Percentiles rank a stretch among this genome's conserved stretches.
These are phyloP conservation scores for Alternaria dauci DNA, from an alignment of 2,329 filamentous ascomycete species.

Conservation along the genomic window DNA sequence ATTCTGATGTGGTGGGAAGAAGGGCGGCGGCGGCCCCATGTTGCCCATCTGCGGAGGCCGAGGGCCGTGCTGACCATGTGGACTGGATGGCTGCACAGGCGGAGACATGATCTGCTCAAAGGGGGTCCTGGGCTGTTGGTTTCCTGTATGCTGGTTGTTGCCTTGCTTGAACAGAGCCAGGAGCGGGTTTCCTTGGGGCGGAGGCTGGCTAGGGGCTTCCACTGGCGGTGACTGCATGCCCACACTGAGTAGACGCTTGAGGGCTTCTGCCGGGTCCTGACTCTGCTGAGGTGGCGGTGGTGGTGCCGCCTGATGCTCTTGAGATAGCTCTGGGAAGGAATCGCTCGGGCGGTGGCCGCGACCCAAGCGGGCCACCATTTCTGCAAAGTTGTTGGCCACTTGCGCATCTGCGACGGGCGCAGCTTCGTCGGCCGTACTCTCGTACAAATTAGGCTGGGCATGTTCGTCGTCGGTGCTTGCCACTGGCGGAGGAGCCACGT, in stretches of 20 bases:
- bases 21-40: constrained; percentile 60
- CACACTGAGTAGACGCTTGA: constrained; percentile 61
- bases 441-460: constrained; percentile 36
- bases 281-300: constrained; percentile 19
- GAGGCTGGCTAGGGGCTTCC: constrained; percentile 39
- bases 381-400: constrained; percentile 37
- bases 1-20: constrained; percentile 54
- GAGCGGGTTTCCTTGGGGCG: constrained; percentile 56
- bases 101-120: constrained; percentile 63
- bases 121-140: constrained; percentile 54
- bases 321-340: constrained; percentile 43
- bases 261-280: constrained; percentile 59
- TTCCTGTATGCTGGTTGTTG: constrained; percentile 25
- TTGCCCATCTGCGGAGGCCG: constrained; percentile 60
- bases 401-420: constrained; percentile 15
- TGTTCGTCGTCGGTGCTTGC: constrained; percentile 45
- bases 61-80: constrained; percentile 62
- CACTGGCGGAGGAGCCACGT: constrained; percentile 27
- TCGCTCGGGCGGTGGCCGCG: constrained; percentile 39
- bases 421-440: constrained; percentile 38
- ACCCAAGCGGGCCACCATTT: constrained; percentile 44
- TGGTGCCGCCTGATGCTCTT: constrained; percentile 24
- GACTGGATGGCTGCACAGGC: constrained; percentile 63
- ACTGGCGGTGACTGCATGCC: constrained; percentile 49
- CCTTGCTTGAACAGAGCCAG: constrained; percentile 62